Base-by-base conservation (phyloP, 176 grass and related monocot species). In the Microstegium vimineum region DNA sequence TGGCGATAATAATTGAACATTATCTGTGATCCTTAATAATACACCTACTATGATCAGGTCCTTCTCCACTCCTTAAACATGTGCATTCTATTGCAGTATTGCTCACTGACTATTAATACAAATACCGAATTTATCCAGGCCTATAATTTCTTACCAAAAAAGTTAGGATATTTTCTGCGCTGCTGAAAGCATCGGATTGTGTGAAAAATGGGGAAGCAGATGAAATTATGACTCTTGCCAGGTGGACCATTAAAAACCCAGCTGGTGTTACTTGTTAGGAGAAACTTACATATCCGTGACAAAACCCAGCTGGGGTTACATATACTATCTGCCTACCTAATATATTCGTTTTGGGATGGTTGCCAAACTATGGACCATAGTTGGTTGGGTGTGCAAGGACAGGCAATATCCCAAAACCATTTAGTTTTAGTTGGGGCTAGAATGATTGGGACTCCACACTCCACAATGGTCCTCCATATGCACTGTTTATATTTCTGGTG, bases 281-380 rank as follows among this genome's bases (percentile, higher is more conserved):
- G 87, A 31, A 86, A 92, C 81, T 86, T 90, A 60, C 78, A 87
- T 86, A 74, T 82, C 85, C 71, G 74, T 32, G 82, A 81, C 49
- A 73, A 85, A 87, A 85, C 86, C 85, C 77, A 88, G 79, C 82
- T 66, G 82, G 51, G 69, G 40, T 83, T 70, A 66, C 73, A 88
- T 64, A 86, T 47, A 70, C 49, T 22, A 52, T 74, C 85, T 81
- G 62, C 43, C 68, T 88, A 87, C 85, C 82, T 69, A 94, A 94
- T 77, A 80, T 85, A 94, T 91, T 90, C 84, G 22, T 83, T 90
- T 74, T 32, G 61, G 87, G 84, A 91, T 83, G 65, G 74, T 83
- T 90, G 86, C 92, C 92, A 86, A 94, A 88, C 86, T 74, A 73
- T 84, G 87, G 81, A 86, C 80, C 86, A 88, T 86, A 38, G 88